phyloP scores from a whole-genome alignment of 2,329 filamentous ascomycete genomes.

The Clonostachys rhizophaga region DNA sequence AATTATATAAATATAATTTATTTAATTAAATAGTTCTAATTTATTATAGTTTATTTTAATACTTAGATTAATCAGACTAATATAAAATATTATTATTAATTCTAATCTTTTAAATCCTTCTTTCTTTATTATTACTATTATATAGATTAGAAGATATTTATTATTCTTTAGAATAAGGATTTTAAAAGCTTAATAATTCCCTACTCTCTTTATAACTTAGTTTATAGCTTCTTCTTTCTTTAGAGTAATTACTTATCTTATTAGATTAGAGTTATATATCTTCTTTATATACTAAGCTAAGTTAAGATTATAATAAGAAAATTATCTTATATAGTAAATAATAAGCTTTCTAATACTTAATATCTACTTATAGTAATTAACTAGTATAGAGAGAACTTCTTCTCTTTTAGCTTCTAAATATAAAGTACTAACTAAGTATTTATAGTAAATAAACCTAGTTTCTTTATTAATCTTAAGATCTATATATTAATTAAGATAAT shows the following conservation, averaged over 20 bases:
- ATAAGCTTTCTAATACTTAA: neutral
- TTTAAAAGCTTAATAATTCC: no score
- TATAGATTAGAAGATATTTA: neutral
- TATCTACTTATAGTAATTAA: slow-evolving; percentile 3
- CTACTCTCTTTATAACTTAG: no score
- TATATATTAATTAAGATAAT: neutral
- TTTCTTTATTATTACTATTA: neutral
- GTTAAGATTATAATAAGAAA: no score
- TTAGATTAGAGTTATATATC: no score
- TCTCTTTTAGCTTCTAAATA: neutral
- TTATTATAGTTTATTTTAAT: neutral
- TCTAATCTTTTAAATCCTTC: no score
- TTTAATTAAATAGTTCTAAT: neutral
- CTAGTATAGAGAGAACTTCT: neutral
- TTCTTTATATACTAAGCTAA: no score
- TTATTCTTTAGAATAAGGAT: no score
- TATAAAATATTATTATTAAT: neutral
- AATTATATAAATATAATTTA: neutral
- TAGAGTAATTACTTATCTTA: no score
- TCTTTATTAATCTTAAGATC: neutral
- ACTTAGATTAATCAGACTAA: no score
- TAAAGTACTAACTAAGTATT: neutral
- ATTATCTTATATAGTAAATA: neutral
- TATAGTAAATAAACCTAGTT: neutral
- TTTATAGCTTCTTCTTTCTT: neutral